These are phyloP conservation scores for Meyerozyma elateridarum DNA, from an alignment of 1,139 yeast genomes.

Conservation along the genomic window DNA sequence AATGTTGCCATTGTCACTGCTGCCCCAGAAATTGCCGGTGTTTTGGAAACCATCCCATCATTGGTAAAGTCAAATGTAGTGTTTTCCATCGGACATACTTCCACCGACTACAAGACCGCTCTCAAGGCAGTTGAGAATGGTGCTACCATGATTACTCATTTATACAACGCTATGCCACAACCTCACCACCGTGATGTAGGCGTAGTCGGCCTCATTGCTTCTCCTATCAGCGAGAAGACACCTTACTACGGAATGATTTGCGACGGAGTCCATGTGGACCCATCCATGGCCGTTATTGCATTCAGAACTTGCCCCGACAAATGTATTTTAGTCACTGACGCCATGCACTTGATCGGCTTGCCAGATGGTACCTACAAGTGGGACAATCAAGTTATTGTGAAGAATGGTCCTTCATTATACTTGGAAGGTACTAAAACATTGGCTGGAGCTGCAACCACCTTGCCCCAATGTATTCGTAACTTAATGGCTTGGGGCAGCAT, in stretches of 20 bases:
- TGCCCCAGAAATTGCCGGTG: conserved; percentile 59
- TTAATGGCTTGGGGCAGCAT: conserved; percentile 49
- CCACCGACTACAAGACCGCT: conserved; percentile 45
- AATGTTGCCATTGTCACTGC: conserved; percentile 53
- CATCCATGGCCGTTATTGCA: conserved; percentile 51
- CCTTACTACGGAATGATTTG: conserved; percentile 59
- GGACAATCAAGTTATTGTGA: conserved; percentile 46
- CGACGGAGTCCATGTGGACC: conserved; percentile 63
- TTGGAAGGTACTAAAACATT: conserved; percentile 56
- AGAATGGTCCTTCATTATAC: conserved; percentile 44
- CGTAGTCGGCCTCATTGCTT: conserved; percentile 49
- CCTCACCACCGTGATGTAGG: conserved; percentile 63
- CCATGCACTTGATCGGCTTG: conserved; percentile 53
- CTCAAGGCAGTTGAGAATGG: conserved; percentile 48
- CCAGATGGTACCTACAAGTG: conserved; percentile 48
- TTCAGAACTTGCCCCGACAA: conserved; percentile 52
- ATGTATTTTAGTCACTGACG: conserved; percentile 59
- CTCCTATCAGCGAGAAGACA: conserved; percentile 26
- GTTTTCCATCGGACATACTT: conserved; percentile 57
- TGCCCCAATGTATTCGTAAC: conserved; percentile 52
- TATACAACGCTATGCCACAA: conserved; percentile 66
- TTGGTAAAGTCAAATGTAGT: conserved; percentile 32
- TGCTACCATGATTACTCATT: conserved; percentile 58
- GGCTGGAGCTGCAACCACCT: conserved; percentile 61
- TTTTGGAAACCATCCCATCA: conserved; percentile 44